A percentile compares a stretch with the other conserved stretches of the same genome.
Conservation (phyloP, 139 green algal species). For the Coccomyxa sp. region DNA sequence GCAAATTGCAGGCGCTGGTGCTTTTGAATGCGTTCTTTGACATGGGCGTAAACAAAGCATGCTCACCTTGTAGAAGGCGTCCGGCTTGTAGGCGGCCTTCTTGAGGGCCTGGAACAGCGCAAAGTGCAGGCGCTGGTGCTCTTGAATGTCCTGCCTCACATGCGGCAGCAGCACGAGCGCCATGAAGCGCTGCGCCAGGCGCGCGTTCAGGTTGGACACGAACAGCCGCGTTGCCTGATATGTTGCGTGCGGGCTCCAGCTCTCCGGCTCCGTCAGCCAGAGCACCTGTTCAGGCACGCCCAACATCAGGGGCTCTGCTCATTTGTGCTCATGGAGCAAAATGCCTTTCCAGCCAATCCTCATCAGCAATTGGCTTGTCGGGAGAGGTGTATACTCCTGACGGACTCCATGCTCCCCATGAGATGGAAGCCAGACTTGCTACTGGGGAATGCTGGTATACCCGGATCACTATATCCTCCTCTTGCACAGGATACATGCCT, state of each 20-base stretch:
- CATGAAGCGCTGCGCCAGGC: conserved; percentile 90
- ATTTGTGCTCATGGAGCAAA: too few relatives aligned
- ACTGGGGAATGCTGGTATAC: too few relatives aligned
- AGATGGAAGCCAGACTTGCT: too few relatives aligned
- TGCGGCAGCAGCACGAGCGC: conserved; percentile 90
- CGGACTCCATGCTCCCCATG: too few relatives aligned
- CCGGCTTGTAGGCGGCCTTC: conserved; percentile 98
- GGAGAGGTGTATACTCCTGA: too few relatives aligned
- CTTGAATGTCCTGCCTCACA: conserved; percentile 81
- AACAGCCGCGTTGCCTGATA: conserved; percentile 93
- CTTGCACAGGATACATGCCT: too few relatives aligned
- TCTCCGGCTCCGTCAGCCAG: conserved; percentile 83
- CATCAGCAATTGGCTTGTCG: too few relatives aligned
- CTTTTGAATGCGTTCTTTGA: conserved; percentile 76
- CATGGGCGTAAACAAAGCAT: too few relatives aligned
- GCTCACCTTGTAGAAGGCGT: conserved; percentile 92
- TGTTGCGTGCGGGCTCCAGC: conserved; percentile 86
- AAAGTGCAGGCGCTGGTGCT: conserved; percentile 91
- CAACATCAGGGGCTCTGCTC: too few relatives aligned
- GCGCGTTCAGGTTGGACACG: conserved; percentile 93
- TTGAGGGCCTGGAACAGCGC: conserved; percentile 93
- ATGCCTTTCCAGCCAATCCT: too few relatives aligned
- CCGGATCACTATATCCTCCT: too few relatives aligned
- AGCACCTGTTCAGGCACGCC: conserved; percentile 58
- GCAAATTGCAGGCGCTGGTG: conserved; percentile 93